Percentiles rank a stretch among this genome's conserved stretches.
These are phyloP conservation scores for Trichosanthes cucumerina DNA, from an alignment of 306 rosid genomes.

Conservation along the genomic window DNA sequence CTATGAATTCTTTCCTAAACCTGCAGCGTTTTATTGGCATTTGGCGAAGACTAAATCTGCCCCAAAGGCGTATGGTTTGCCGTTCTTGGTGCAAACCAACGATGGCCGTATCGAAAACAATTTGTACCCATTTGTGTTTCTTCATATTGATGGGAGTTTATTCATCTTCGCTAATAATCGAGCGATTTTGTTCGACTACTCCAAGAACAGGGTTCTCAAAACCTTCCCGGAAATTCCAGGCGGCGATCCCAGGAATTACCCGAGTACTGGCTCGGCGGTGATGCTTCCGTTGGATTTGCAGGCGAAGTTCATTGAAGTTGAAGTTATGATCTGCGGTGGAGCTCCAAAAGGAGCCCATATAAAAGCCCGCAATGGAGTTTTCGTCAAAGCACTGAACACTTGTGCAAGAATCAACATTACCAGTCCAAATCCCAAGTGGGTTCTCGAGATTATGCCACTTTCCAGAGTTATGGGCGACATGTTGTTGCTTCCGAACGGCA, in stretches of 20 bases:
- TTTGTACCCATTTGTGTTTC: conserved; percentile 66
- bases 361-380: background rate
- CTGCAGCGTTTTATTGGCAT: background rate
- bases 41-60: background rate
- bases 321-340: conserved; percentile 1
- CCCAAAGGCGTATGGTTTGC: background rate
- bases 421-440: conserved; percentile 18
- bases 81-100: conserved; percentile 37
- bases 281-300: conserved; percentile 47
- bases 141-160: conserved; percentile 73
- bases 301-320: background rate
- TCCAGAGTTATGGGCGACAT: conserved; percentile 37
- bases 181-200: conserved; percentile 44
- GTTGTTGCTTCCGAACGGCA: conserved; percentile 34
- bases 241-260: conserved; percentile 59
- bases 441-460: conserved; percentile 33
- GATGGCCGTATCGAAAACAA: conserved; percentile 49
- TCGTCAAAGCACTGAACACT: background rate
- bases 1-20: conserved; percentile 52
- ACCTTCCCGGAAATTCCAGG: conserved; percentile 54
- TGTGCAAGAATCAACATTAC: conserved; percentile 12
- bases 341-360: background rate
- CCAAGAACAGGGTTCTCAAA: conserved; percentile 31
- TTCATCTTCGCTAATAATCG: conserved; percentile 66
- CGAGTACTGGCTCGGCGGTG: conserved; percentile 71